phyloP scores from a whole-genome alignment of 2,329 filamentous ascomycete species.

The Epichloe glyceriae region DNA sequence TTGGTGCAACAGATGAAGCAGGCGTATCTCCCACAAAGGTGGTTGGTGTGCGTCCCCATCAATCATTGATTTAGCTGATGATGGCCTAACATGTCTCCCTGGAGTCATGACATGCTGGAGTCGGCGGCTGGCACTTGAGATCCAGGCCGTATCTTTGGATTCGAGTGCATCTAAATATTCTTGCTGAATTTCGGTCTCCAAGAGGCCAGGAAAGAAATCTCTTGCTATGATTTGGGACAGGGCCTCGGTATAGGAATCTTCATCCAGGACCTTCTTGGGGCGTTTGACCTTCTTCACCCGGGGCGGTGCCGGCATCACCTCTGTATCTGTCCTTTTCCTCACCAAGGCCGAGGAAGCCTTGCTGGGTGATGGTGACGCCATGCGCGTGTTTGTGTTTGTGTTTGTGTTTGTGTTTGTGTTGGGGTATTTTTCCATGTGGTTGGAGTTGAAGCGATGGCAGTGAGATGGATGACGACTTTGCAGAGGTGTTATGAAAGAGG shows the following conservation, averaged over 20 bases:
- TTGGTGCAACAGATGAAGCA: constrained; percentile 34
- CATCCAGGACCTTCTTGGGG: constrained; percentile 75
- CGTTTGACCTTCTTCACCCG: constrained; percentile 81
- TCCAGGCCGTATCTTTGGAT: constrained; percentile 76
- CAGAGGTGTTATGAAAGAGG: too few species aligned
- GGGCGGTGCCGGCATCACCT: constrained; percentile 76
- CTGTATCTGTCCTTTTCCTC: constrained; percentile 55
- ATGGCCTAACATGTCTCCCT: constrained; percentile 31
- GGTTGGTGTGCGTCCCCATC: constrained; percentile 44
- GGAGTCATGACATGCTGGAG: constrained; percentile 74
- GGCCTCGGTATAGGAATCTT: constrained; percentile 84
- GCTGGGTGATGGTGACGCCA: not conserved
- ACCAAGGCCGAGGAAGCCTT: constrained; percentile 36
- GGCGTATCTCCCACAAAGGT: constrained; percentile 65
- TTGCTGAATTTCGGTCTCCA: constrained; percentile 75
- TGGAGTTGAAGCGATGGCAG: not conserved
- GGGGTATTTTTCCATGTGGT: not conserved
- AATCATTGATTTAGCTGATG: constrained; percentile 11
- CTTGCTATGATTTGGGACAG: constrained; percentile 89
- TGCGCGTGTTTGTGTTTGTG: not conserved
- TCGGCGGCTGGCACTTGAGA: constrained; percentile 61
- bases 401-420: not conserved
- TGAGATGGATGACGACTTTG: too few species aligned
- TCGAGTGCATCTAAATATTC: constrained; percentile 89
- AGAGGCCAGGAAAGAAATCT: constrained; percentile 89